Percentiles rank a stretch among this genome's conserved stretches.
These are phyloP conservation scores for Fusarium coffeatum DNA, from an alignment of 2,329 filamentous ascomycete genomes.

Conservation along the genomic window DNA sequence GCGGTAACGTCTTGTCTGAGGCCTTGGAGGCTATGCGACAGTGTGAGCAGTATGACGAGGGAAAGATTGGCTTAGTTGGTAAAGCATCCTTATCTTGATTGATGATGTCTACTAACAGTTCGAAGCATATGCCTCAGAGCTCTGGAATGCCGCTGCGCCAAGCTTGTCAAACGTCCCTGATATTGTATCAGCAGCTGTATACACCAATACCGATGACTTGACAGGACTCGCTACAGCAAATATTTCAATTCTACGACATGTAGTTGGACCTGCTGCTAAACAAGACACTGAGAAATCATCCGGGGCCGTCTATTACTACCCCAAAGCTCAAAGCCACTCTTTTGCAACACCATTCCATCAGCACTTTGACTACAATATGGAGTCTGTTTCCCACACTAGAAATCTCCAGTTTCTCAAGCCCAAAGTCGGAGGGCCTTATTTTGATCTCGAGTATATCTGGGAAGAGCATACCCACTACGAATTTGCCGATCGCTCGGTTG, in stretches of 20 bases:
- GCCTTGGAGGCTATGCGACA: slow-evolving; percentile 38
- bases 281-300: neutral
- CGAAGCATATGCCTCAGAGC: slow-evolving; percentile 18
- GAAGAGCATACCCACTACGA: slow-evolving; percentile 80
- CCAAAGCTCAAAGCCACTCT: slow-evolving; percentile 48
- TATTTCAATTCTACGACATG: slow-evolving; percentile 34
- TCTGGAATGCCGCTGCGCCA: slow-evolving; percentile 41
- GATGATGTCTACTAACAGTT: fast-evolving
- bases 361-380: slow-evolving; percentile 64
- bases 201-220: slow-evolving; percentile 17
- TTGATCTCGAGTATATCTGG: slow-evolving; percentile 82
- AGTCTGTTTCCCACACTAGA: slow-evolving; percentile 73
- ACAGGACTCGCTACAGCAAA: neutral
- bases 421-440: slow-evolving; percentile 71
- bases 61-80: slow-evolving; percentile 55
- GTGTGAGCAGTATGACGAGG: slow-evolving; percentile 51
- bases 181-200: slow-evolving; percentile 41
- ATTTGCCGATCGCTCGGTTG: slow-evolving; percentile 75
- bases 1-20: slow-evolving; percentile 29
- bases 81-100: neutral
- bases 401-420: slow-evolving; percentile 74
- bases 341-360: slow-evolving; percentile 63
- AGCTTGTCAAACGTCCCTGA: slow-evolving; percentile 37
- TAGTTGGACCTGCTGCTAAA: slow-evolving; percentile 18
- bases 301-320: slow-evolving; percentile 55